Evolutionary conservation across 1,284 basidiomycete species (phyloP).

Genomic region (Retiboletus flavoniger): DNA sequence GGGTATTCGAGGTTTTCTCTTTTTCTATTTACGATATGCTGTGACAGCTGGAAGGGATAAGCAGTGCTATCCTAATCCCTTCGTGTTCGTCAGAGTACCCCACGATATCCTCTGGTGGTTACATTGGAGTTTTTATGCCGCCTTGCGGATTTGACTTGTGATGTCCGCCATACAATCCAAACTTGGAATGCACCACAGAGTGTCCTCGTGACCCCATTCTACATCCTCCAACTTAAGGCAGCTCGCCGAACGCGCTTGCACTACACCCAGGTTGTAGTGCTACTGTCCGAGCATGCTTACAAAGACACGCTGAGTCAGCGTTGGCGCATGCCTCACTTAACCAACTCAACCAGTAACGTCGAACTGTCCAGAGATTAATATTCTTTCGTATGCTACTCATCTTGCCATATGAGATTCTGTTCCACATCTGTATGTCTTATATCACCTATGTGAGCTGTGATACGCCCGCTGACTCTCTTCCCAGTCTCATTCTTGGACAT

Average conservation of each 20-base stretch:
- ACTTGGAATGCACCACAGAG: background rate
- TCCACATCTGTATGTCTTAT: conserved; percentile 53
- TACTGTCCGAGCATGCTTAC: background rate
- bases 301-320: conserved; percentile 21
- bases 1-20: conserved; percentile 15
- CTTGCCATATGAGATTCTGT: conserved; percentile 54
- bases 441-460: background rate
- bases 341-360: background rate
- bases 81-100: conserved; percentile 11
- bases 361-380: background rate
- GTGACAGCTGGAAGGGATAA: conserved; percentile 18
- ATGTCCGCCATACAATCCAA: background rate
- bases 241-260: background rate
- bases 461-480: conserved; percentile 1
- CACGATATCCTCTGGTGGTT: background rate
- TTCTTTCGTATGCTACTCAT: conserved; percentile 25
- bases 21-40: conserved; percentile 21
- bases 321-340: no score
- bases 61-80: conserved; percentile 15
- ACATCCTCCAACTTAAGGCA: background rate
- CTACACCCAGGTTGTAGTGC: no score
- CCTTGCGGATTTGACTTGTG: background rate
- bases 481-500: conserved; percentile 68
- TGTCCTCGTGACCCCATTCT: background rate
- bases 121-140: background rate